Base-by-base conservation (phyloP, 345 rosid species). In the Pistacia atlantica region DNA sequence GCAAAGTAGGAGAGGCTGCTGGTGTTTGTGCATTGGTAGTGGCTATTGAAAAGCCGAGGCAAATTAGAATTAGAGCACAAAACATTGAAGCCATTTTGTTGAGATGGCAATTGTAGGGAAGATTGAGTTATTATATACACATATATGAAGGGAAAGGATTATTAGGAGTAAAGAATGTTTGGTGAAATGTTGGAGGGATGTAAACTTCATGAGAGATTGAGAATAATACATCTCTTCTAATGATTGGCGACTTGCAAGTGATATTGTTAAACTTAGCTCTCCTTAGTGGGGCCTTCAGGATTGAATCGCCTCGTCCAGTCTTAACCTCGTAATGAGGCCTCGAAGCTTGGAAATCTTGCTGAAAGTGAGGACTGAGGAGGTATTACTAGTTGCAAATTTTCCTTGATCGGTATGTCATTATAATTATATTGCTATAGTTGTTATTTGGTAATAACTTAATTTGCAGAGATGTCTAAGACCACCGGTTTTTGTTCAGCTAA, bases 21-120 rank as follows among this genome's bases (percentile, higher is more conserved):
- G 97, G 98, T 78, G 87, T 77, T 84, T 94, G 94, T 69, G 91
- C 96, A 85, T 80, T 78, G 69, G 78, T 82, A 69, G 76, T 77
- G 79, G 78, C 78, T 49, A 82, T 71, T 31, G 79, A 85, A 78
- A 88, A 79, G 76, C 80, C 38, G 61, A 89, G 85, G 62, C 64
- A 75, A 76, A 75, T 79, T 31, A 89, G 65, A 71, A 87, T n/a
- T 67, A 80, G 77, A 71, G 71, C 75, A 89, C 85, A 76, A 67
- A 70, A 65, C 56, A 37, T 46, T 48, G 83, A 86, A 78, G 71
- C 79, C 97, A 92, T 91, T 75, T 68, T 87, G 79, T 77, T 78
- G 75, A 64, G 70, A 66, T 84, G 80, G 79, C 68, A 71, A 73
- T 22, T 63, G 70, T 46, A 22, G 54, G 78, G 46, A 73, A 80